Base-by-base conservation (phyloP, 139 green algal species). In the Coelastrella sp. region DNA sequence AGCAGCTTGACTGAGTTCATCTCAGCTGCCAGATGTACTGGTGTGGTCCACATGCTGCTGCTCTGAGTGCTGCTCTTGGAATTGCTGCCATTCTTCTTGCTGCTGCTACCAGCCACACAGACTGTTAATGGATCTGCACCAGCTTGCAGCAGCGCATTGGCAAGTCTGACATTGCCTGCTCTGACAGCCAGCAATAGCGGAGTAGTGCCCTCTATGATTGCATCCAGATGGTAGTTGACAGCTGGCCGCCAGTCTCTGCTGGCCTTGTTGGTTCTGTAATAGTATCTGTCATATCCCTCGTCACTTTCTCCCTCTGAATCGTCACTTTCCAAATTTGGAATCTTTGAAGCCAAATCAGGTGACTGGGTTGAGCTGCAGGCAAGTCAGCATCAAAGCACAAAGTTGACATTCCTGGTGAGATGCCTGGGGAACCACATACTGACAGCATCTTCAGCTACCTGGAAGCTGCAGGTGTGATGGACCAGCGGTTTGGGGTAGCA, bases 1-100 rank as follows among this genome's bases (percentile, higher is more conserved):
- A 74, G 81, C 81, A 86, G 81, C 81, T 57, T 82, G 49, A 82
- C 11, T 19, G 57, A n/a, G 20, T 82, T 70, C 84, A 82, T 82
- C n/a, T 70, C 58, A 24, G 82, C 84, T 24, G 57, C 70, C 8
- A n/a, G 9, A 57, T 89, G 84, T 11, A 89, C 22, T 4, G 84
- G 84, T 5, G 84, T 89, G 10, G 56, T 89, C 84, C 84, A 89
- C n/a, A n/a, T n/a, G 57, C 49, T 14, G 35, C 84, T 49, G 20
- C 14, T 14, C 56, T 24, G 7, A 9, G 6, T 20, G n/a, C n/a
- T 17, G 35, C 68, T 25, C 59, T 24, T 15, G 35, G 27, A 7
- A 65, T 27, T 81, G 80, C n/a, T 60, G 59, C 22, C 11, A 59
- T 81, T 81, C 12, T 83, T 83, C 11, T 61, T 57, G 61, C 19